A percentile compares a stretch with the other conserved stretches of the same genome.
Conservation (phyloP, 75 land plant genomes). For the Selaginella tamariscina region DNA sequence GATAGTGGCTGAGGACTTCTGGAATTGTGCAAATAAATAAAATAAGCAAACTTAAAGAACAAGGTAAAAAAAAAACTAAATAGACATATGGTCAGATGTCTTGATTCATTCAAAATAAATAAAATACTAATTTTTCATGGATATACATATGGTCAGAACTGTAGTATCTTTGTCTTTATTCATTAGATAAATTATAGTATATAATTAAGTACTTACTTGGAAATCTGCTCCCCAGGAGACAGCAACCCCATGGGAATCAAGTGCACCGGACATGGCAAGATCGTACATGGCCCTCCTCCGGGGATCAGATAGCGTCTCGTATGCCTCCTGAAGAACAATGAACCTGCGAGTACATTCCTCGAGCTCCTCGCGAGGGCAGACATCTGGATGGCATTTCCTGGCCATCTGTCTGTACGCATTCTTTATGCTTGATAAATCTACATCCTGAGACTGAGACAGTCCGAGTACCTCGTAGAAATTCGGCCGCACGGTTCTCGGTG, state of each 20-base stretch:
- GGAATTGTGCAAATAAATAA: no score
- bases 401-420: slow-evolving; percentile 82
- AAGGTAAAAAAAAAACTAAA: no score
- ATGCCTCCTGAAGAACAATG: slow-evolving; percentile 77
- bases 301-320: slow-evolving; percentile 75
- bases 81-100: no score
- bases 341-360: slow-evolving; percentile 61
- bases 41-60: no score
- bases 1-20: no score
- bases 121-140: no score
- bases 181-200: no score
- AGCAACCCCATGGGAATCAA: slow-evolving; percentile 30
- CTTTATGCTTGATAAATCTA: slow-evolving; percentile 49
- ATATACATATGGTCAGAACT: no score
- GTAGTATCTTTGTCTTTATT: no score
- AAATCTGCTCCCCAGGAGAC: neutral
- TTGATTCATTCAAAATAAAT: no score
- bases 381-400: slow-evolving; percentile 76
- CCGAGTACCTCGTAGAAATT: slow-evolving; percentile 65
- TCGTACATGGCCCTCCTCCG: slow-evolving; percentile 50
- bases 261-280: slow-evolving; percentile 25
- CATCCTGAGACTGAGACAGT: slow-evolving; percentile 28
- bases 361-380: slow-evolving; percentile 51
- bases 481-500: neutral
- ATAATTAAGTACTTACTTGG: neutral